Conservation (phyloP, 345 rosid species). For the Sisymbrium altissimum region DNA sequence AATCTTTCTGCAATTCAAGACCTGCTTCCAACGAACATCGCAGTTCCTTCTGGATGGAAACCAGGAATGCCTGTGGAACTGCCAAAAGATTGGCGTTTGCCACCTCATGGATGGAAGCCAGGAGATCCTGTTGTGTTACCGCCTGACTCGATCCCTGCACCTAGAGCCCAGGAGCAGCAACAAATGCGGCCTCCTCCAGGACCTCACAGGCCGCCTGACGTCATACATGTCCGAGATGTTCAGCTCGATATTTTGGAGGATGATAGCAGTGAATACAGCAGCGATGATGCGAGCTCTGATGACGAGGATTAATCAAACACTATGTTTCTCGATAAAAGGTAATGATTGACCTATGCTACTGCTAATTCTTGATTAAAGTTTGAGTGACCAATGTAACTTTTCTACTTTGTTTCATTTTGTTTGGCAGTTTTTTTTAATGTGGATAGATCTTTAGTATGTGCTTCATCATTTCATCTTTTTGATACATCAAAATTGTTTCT, state of each 20-base stretch:
- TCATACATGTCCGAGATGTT: conserved; percentile 80
- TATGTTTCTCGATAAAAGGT: neutral
- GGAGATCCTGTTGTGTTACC: conserved; percentile 81
- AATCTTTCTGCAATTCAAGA: conserved; percentile 58
- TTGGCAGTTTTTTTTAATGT: too few species aligned
- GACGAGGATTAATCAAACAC: conserved; percentile 35
- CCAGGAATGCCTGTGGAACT: conserved; percentile 93
- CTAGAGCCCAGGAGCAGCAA: conserved; percentile 47
- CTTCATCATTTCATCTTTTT: too few species aligned
- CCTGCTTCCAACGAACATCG: conserved; percentile 59
- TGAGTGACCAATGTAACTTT: neutral
- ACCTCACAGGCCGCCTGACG: conserved; percentile 58
- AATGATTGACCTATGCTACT: neutral
- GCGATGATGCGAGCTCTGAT: conserved; percentile 41
- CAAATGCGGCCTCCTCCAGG: conserved; percentile 47
- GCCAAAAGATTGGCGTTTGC: conserved; percentile 64
- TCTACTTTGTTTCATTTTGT: conserved; percentile 1
- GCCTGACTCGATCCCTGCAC: conserved; percentile 57
- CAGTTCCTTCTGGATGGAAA: conserved; percentile 86
- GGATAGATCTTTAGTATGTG: too few species aligned
- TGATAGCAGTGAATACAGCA: conserved; percentile 65
- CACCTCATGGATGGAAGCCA: conserved; percentile 94
- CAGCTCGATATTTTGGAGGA: conserved; percentile 79
- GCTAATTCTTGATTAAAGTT: neutral
- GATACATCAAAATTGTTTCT: too few species aligned